These are phyloP conservation scores for Pleurotus ostreatus DNA, from an alignment of 768 basidiomycete genomes.

Conservation along the genomic window DNA sequence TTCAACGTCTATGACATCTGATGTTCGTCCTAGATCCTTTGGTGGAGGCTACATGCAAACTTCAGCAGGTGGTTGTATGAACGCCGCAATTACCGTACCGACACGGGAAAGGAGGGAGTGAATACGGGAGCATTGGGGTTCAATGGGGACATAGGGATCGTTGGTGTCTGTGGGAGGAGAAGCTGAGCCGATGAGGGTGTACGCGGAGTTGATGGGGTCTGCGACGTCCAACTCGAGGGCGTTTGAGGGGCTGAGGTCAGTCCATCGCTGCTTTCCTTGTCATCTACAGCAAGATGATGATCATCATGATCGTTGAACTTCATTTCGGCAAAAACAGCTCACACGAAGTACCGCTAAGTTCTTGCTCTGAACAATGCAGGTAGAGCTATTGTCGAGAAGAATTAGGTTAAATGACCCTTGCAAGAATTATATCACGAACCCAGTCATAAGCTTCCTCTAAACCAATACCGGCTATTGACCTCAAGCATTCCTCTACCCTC, in stretches of 20 bases:
- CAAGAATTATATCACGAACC: conserved; percentile 43
- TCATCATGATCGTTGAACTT: not conserved
- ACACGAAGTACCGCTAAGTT: conserved; percentile 41
- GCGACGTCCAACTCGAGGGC: conserved; percentile 2
- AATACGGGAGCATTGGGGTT: conserved; percentile 38
- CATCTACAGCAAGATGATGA: not conserved
- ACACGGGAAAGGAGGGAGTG: conserved; percentile 23
- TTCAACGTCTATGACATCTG: conserved; percentile 32
- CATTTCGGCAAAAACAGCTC: conserved; percentile 5
- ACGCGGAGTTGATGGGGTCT: conserved; percentile 28
- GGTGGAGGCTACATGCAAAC: too few relatives aligned
- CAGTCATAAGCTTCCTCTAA: conserved; percentile 91
- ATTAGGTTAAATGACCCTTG: too few relatives aligned
- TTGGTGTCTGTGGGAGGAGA: conserved; percentile 16
- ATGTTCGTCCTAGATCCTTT: too few relatives aligned
- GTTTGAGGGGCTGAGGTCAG: not conserved
- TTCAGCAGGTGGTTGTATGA: too few relatives aligned
- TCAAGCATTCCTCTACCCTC: conserved; percentile 69
- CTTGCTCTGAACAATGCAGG: conserved; percentile 58
- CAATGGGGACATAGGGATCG: conserved; percentile 21
- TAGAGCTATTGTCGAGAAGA: conserved; percentile 44
- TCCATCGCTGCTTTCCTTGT: conserved; percentile 3
- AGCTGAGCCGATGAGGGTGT: conserved; percentile 29
- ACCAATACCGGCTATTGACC: conserved; percentile 57
- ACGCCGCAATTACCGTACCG: not conserved